Evolutionary conservation across 108 stramenopile genomes (phyloP), one percentile per base, ranked within the genome.

Genomic region (Nitzschia sp.): DNA sequence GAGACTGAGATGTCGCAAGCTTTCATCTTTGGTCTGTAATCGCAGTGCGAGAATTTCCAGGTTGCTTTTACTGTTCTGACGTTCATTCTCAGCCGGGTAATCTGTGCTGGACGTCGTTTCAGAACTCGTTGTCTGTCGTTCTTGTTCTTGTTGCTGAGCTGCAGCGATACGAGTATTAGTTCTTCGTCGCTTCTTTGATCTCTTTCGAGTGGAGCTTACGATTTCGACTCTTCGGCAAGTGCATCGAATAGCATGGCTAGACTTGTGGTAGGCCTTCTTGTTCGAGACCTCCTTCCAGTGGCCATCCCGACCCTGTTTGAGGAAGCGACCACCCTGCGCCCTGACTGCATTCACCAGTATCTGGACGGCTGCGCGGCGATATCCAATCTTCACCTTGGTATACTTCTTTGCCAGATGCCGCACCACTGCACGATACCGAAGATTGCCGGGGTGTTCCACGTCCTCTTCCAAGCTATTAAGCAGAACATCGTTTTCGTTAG

Each of bases 261-360:
- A 42, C 38, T 42, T 42, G 38, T 42, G 38, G 38, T 42, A 42
- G 13, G 38, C 38, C 38, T 42, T 42, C 38, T 42, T 42, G 38
- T 42, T 42, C 9, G 38, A 42, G 38, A 42, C 38, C 38, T 42
- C 9, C 13, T 42, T 42, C 38, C 38, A 42, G 38, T 9, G 38
- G 38, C 61, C 71, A 13, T 4, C 71, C 8, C 26, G 46, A 48
- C 54, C 60, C 26, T 66, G 42, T 60, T 80, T 66, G 4, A 80
- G 65, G 45, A 80, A 80, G 19, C 68, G 67, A 13, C 79, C 79
- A 28, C 67, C 67, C 26, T 42, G 26, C 18, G 3, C 17, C 26
- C 66, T 65, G 4, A 79, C 68, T 18, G 31, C 57, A n/a, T 28
- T 48, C 15, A 74, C 65, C 19, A 74, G 45, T 24, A 31, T 34